Base-by-base conservation (phyloP, 495 filamentous ascomycete species). In the Gamarada debralockiae region DNA sequence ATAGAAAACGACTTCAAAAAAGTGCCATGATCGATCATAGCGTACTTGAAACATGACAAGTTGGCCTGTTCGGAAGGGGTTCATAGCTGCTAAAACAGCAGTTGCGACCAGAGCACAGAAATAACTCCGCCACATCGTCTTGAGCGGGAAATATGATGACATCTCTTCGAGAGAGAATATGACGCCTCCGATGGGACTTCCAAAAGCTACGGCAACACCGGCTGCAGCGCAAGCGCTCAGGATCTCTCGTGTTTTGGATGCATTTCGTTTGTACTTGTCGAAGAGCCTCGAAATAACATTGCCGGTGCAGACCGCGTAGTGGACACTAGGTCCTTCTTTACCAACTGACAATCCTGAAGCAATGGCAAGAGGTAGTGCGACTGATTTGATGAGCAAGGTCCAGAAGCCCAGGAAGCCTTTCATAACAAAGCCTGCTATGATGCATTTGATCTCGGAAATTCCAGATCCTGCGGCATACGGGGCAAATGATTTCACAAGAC, bases 401-500 rank as follows among this genome's bases (percentile, higher is more conserved):
- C 89, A 89, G 56, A 85, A 86, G 25, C 93, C 89, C 36, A 98
- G 77, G 62, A 97, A 98, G 6, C 93, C 93, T 66, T 98, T 97
- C 93, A 98, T 98, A 51, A 97, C 88, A 60, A 98, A 98, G n/a
- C 93, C 93, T 5, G 92, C 92, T 61, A 98, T 96, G 59, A 98
- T 98, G 69, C 93, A 97, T 70, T 98, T 98, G 72, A 98, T 98
- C 72, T 98, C 93, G 22, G 92, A 97, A 51, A 98, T 98, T 42
- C 93, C 93, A 20, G 92, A 97, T 24, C 93, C 93, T 25, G 93
- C 95, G 12, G 93, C 95, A 67, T 98, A 98, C 13, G 93, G 95
- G 10, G 93, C 91, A 69, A 95, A 97, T 0, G 84, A 84, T 66
- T 91, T 96, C 65, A 98, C 93, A 14, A 98, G 75, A 33, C 76